These are phyloP conservation scores for Termitomyces bulborhizus DNA, from an alignment of 768 basidiomycete species.

Conservation along the genomic window DNA sequence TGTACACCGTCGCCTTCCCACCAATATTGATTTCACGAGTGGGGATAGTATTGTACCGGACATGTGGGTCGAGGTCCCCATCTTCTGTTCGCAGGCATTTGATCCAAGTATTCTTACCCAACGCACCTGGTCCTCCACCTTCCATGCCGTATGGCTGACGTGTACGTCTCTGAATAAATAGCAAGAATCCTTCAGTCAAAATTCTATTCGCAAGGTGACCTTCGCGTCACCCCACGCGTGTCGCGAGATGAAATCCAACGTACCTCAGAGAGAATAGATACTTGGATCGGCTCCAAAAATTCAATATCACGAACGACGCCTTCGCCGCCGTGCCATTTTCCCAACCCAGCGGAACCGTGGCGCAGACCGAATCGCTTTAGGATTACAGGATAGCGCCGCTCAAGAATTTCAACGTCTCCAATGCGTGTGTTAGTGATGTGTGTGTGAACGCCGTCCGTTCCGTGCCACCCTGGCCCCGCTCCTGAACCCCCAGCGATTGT, in stretches of 20 bases:
- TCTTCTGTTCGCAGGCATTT: conserved; percentile 62
- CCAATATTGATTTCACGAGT: conserved; percentile 77
- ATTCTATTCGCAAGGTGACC: neutral
- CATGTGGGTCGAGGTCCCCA: conserved; percentile 50
- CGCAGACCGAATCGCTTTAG: conserved; percentile 79
- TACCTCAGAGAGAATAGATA: conserved; percentile 85
- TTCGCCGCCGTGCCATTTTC: conserved; percentile 75
- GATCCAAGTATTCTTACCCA: conserved; percentile 87
- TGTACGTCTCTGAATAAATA: conserved; percentile 59
- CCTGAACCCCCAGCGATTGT: conserved; percentile 94
- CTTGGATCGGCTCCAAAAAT: conserved; percentile 74
- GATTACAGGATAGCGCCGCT: conserved; percentile 90
- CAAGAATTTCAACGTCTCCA: conserved; percentile 90
- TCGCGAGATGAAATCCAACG: conserved; percentile 7
- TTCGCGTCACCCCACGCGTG: neutral
- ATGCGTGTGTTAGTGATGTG: conserved; percentile 93
- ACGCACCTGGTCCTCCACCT: conserved; percentile 64
- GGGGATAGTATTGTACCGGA: conserved; percentile 14
- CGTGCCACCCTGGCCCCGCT: conserved; percentile 85
- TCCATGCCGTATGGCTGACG: conserved; percentile 83
- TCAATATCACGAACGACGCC: conserved; percentile 83
- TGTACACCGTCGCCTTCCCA: conserved; percentile 80
- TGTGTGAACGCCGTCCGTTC: conserved; percentile 89
- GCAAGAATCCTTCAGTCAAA: neutral
- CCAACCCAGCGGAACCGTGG: conserved; percentile 60